Conservation (phyloP, 164 flowering plant genomes). For the Magnolia changhungtana region DNA sequence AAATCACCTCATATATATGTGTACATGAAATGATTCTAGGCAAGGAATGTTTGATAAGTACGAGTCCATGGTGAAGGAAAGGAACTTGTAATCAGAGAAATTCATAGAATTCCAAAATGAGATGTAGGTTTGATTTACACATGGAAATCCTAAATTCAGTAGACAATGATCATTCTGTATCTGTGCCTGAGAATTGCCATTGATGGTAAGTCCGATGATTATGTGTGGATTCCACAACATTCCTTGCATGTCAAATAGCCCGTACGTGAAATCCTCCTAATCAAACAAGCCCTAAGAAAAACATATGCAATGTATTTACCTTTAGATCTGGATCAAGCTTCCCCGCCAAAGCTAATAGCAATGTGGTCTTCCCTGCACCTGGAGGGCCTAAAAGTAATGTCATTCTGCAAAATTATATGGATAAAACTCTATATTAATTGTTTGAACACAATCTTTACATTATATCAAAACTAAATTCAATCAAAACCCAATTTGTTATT, state of each 20-base stretch:
- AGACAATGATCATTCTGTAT: too few species aligned
- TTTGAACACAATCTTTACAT: too few species aligned
- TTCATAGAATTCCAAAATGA: too few species aligned
- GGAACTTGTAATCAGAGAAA: too few species aligned
- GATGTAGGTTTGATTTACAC: too few species aligned
- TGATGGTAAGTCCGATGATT: too few species aligned
- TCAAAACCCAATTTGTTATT: too few species aligned
- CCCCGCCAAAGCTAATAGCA: conserved; percentile 77
- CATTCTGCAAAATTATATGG: conserved; percentile 47
- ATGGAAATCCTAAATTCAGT: too few species aligned
- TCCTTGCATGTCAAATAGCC: not conserved
- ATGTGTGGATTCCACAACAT: not conserved
- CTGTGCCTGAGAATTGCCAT: too few species aligned
- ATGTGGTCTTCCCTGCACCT: conserved; percentile 83
- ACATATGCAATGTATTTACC: not conserved
- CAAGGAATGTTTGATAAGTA: too few species aligned
- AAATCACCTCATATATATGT: not conserved
- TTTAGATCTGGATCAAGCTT: conserved; percentile 51
- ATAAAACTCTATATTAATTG: not conserved
- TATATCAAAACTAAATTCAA: too few species aligned
- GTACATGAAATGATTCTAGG: not conserved
- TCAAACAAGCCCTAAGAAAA: not conserved
- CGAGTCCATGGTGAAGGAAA: too few species aligned
- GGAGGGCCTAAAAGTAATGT: conserved; percentile 88
- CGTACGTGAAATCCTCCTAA: not conserved